Evolutionary conservation across 1,139 yeast genomes (phyloP).

Genomic region (Suhomyces terraborum): DNA sequence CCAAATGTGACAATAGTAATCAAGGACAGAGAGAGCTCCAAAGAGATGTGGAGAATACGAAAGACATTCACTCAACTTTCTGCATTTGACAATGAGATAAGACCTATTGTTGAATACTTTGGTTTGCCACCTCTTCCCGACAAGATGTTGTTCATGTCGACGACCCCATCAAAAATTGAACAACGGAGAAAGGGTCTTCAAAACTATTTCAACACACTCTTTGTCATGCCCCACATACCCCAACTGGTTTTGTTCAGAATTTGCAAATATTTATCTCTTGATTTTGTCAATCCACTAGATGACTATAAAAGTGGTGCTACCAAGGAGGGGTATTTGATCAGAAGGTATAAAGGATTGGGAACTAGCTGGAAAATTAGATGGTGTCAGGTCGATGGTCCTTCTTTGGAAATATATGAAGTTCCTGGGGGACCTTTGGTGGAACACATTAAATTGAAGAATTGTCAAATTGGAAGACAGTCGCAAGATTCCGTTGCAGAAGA

Average conservation of each 20-base stretch:
- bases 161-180: slow-evolving; percentile 69
- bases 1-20: slow-evolving; percentile 63
- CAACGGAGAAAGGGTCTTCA: slow-evolving; percentile 55
- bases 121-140: slow-evolving; percentile 68
- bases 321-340: slow-evolving; percentile 70
- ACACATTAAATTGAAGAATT: slow-evolving; percentile 54
- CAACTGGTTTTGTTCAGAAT: slow-evolving; percentile 52
- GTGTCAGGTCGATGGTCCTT: slow-evolving; percentile 70
- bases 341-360: slow-evolving; percentile 60
- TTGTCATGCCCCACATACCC: slow-evolving; percentile 65
- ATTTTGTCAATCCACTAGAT: slow-evolving; percentile 66
- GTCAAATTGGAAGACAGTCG: slow-evolving; percentile 68
- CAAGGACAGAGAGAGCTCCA: slow-evolving; percentile 56
- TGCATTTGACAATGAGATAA: slow-evolving; percentile 57
- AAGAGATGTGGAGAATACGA: slow-evolving; percentile 72
- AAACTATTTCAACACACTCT: slow-evolving; percentile 60
- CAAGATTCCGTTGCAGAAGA: slow-evolving; percentile 63
- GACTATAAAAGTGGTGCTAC: slow-evolving; percentile 55
- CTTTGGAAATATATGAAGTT: slow-evolving; percentile 59
- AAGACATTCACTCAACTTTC: slow-evolving; percentile 59
- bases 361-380: slow-evolving; percentile 73
- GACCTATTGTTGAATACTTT: slow-evolving; percentile 57
- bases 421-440: slow-evolving; percentile 65
- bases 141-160: slow-evolving; percentile 53
- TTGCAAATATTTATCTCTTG: slow-evolving; percentile 69